phyloP scores from a whole-genome alignment of 192 early-diverging fungal genomes.

The Coemansia sp. region DNA sequence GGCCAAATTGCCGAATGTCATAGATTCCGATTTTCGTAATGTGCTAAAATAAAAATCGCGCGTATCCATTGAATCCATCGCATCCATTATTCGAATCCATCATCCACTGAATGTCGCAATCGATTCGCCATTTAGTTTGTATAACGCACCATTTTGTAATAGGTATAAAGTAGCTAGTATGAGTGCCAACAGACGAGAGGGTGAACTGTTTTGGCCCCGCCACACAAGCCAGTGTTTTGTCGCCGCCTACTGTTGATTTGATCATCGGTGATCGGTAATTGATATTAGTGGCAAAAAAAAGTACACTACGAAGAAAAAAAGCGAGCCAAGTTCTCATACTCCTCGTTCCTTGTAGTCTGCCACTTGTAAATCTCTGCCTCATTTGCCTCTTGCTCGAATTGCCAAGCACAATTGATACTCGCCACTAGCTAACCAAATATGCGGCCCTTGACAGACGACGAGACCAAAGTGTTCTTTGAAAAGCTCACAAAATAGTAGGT shows the following conservation, averaged over 20 bases:
- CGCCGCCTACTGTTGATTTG: constrained; percentile 3
- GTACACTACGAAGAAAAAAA: constrained; percentile 8
- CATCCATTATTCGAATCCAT: constrained; percentile 18
- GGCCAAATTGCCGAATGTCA: neutral
- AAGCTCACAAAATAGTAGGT: constrained; percentile 91
- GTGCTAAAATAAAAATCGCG: neutral
- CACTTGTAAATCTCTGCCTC: neutral
- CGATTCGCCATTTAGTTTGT: neutral
- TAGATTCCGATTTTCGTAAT: neutral
- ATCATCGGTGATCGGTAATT: neutral
- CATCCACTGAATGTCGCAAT: neutral
- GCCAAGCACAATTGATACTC: neutral
- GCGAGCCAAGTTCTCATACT: neutral
- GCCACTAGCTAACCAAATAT: constrained; percentile 54
- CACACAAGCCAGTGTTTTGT: neutral
- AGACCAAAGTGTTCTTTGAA: constrained; percentile 96
- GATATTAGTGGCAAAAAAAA: constrained; percentile 6
- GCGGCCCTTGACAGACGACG: constrained; percentile 96
- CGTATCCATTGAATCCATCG: constrained; percentile 11
- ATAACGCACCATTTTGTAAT: constrained; percentile 44
- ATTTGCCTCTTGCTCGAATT: constrained; percentile 1
- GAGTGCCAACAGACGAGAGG: constrained; percentile 22
- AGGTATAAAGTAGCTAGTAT: constrained; percentile 15
- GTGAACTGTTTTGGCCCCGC: constrained; percentile 4
- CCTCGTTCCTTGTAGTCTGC: neutral